Evolutionary conservation across 176 grass and related monocot species (phyloP), one percentile per base, ranked within the genome.

Genomic region (Miscanthus lutarioriparius): DNA sequence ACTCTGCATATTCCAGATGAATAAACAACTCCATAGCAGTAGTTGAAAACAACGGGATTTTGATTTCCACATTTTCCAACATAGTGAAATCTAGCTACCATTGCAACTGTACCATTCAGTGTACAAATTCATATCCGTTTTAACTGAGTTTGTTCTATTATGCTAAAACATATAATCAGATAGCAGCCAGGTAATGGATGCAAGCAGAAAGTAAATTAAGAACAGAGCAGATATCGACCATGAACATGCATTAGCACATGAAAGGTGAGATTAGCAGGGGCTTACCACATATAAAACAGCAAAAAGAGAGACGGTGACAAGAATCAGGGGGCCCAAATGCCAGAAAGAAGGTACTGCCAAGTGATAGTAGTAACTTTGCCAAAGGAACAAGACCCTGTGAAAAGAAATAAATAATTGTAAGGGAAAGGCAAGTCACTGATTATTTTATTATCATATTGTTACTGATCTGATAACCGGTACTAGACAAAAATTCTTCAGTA

Each of bases 311-410:
- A 90, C 32, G 1, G 80, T 90, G 63, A 98, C 26, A n/a, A 89
- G 77, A 61, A 98, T 95, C 70, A 30, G 92, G 44, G 81, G 93
- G 93, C 70, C 89, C 89, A 89, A 98, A 98, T 67, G 87, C 96
- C 30, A 93, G 85, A 65, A 95, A 95, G 81, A 98, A 95, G 37
- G 96, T 98, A 32, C 89, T 86, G 1, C 93, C 93, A 87, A 98
- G 83, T 54, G 96, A 95, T 36, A 98, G 73, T 10, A 95, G 84
- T 82, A 92, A 70, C 82, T 95, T 98, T 41, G 89, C 93, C 53
- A 89, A 84, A 81, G 96, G 96, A 79, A 43, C 33, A 35, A 35
- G 33, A 35, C 33, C 33, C 2, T 35, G 33, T 3, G 33, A 35
- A 35, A 35, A 35, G 33, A 35, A 35, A 35, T 35, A 35, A 35